Conservation (phyloP, 148 eudicot species). For the Amaranthus cruentus region DNA sequence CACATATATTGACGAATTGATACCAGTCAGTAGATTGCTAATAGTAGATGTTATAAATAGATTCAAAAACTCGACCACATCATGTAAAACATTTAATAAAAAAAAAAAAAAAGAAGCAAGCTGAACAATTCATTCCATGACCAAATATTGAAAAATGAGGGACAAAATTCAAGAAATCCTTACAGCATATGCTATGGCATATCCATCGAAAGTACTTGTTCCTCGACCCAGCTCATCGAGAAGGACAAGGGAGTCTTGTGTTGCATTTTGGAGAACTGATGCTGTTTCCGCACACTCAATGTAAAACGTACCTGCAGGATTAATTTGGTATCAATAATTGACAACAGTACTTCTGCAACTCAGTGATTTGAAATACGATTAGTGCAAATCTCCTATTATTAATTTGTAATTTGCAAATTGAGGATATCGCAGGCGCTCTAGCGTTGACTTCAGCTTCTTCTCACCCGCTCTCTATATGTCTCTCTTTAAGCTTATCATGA, state of each 20-base stretch:
- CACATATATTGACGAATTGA: too few relatives aligned
- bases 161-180: constrained; percentile 24
- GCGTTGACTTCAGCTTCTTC: not conserved
- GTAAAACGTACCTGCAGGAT: constrained; percentile 78
- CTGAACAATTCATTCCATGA: not conserved
- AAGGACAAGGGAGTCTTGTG: constrained; percentile 86
- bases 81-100: constrained; percentile 6
- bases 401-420: not conserved
- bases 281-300: constrained; percentile 99
- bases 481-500: too few relatives aligned
- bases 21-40: too few relatives aligned
- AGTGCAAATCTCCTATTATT: not conserved
- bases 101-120: not conserved
- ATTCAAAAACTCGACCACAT: constrained; percentile 3
- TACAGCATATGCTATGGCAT: constrained; percentile 98
- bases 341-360: constrained; percentile 5
- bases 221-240: constrained; percentile 99
- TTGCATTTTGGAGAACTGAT: constrained; percentile 88
- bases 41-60: not conserved
- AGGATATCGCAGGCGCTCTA: not conserved
- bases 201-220: constrained; percentile 98
- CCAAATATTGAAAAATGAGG: not conserved
- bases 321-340: not conserved
- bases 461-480: too few relatives aligned
- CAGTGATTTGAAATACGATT: not conserved